These are phyloP conservation scores for Pseudogymnoascus sp. DNA, from an alignment of 2,329 filamentous ascomycete genomes.

Conservation along the genomic window DNA sequence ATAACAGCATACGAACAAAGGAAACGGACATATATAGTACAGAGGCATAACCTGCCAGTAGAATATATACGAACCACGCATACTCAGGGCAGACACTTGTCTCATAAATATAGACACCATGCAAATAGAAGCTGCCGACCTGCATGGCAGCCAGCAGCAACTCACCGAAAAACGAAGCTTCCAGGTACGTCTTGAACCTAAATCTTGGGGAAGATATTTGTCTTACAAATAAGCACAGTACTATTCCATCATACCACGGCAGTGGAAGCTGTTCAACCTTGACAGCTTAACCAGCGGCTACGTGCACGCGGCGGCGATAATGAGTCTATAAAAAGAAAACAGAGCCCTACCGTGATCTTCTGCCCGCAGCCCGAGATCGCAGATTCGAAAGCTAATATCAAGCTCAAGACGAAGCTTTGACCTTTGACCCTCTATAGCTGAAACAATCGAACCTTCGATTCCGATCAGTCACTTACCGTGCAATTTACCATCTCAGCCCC, in stretches of 20 bases:
- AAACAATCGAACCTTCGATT: background rate
- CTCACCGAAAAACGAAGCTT: background rate
- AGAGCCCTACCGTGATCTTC: background rate
- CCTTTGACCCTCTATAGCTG: background rate
- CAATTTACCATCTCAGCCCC: background rate
- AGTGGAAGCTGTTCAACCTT: background rate
- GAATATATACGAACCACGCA: background rate
- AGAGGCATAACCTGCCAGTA: background rate
- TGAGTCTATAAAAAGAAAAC: background rate
- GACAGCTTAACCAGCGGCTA: background rate
- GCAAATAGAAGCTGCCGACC: background rate
- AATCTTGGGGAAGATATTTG: background rate
- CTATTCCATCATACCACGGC: background rate
- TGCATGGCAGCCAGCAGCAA: background rate
- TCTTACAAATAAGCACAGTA: background rate
- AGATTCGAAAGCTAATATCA: background rate
- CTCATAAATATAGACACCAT: background rate
- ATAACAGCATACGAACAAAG: background rate
- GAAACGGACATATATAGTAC: background rate
- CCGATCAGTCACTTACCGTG: background rate
- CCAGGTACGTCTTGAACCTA: no score
- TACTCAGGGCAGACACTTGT: background rate
- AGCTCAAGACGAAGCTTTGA: background rate
- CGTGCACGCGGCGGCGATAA: background rate
- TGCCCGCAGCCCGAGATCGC: background rate